These are phyloP conservation scores for Trichosporon faecale DNA, from an alignment of 1,284 basidiomycete species.

Conservation along the genomic window DNA sequence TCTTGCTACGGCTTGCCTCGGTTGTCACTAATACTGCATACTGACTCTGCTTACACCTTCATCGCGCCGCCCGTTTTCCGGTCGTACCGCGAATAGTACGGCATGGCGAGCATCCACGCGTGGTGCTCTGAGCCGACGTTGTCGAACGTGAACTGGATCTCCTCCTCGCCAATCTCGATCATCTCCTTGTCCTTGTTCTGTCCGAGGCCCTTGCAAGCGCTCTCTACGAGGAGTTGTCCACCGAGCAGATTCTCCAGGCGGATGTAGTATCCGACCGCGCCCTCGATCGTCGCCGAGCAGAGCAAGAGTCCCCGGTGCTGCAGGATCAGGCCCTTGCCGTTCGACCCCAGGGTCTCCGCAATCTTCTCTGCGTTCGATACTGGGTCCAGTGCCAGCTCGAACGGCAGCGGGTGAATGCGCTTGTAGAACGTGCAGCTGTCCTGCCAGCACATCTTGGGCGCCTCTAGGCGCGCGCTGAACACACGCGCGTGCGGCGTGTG, in stretches of 20 bases:
- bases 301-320: constrained; percentile 30
- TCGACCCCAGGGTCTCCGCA: constrained; percentile 3
- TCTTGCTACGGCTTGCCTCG: background rate
- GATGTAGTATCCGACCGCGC: constrained; percentile 29
- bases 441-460: constrained; percentile 32
- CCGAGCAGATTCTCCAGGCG: constrained; percentile 30
- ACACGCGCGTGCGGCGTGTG: constrained; percentile 30
- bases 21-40: background rate
- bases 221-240: constrained; percentile 31
- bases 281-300: constrained; percentile 31
- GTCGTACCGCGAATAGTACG: constrained; percentile 26
- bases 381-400: constrained; percentile 8
- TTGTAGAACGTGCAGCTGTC: constrained; percentile 34
- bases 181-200: constrained; percentile 25
- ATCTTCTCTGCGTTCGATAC: constrained; percentile 13
- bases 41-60: background rate
- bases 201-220: constrained; percentile 22
- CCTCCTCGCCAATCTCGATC: constrained; percentile 30
- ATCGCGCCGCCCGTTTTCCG: constrained; percentile 17
- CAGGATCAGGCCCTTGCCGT: constrained; percentile 31
- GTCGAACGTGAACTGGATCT: constrained; percentile 33
- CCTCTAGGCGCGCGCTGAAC: constrained; percentile 24
- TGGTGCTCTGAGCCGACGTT: constrained; percentile 34
- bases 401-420: constrained; percentile 24
- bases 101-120: constrained; percentile 35